Percentiles rank a stretch among this genome's conserved stretches.
phyloP scores from a whole-genome alignment of 371 early-diverging fungal species.

The Apophysomyces elegans region DNA sequence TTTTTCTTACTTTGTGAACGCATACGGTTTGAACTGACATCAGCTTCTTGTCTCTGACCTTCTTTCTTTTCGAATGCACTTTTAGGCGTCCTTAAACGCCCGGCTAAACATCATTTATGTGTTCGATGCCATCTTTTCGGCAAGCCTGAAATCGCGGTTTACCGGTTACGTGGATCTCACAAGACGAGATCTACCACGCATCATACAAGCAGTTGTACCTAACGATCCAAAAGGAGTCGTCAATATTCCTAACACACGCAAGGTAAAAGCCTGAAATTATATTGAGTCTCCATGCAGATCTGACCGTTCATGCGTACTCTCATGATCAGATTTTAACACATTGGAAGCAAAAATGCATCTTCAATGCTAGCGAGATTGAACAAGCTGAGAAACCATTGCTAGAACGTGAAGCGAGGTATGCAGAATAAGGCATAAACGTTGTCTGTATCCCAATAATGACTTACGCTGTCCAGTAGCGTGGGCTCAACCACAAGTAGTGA shows the following conservation, averaged over 20 bases:
- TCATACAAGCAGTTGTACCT: conserved; percentile 66
- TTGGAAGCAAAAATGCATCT: conserved; percentile 51
- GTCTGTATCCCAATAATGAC: neutral
- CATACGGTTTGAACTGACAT: conserved; percentile 12
- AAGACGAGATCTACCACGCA: conserved; percentile 55
- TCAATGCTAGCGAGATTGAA: conserved; percentile 46
- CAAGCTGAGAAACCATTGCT: conserved; percentile 54
- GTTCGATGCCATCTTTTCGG: conserved; percentile 70
- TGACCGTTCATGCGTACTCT: neutral
- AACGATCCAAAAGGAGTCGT: conserved; percentile 69
- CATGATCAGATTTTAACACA: conserved; percentile 40
- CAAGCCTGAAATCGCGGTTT: conserved; percentile 57
- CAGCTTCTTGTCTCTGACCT: conserved; percentile 3
- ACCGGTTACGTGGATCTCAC: conserved; percentile 66
- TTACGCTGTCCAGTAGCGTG: neutral
- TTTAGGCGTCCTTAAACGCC: conserved; percentile 63
- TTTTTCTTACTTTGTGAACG: conserved; percentile 10
- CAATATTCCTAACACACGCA: conserved; percentile 71
- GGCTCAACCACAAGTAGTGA: conserved; percentile 18
- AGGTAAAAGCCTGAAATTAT: conserved; percentile 40
- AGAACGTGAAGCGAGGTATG: conserved; percentile 47
- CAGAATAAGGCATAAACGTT: neutral
- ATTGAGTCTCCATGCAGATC: neutral
- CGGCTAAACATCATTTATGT: conserved; percentile 78
- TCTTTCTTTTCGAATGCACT: conserved; percentile 10